Evolutionary conservation across 352 stramenopile genomes (phyloP), one percentile per base, ranked within the genome.

Genomic region (Phytophthora vignae): DNA sequence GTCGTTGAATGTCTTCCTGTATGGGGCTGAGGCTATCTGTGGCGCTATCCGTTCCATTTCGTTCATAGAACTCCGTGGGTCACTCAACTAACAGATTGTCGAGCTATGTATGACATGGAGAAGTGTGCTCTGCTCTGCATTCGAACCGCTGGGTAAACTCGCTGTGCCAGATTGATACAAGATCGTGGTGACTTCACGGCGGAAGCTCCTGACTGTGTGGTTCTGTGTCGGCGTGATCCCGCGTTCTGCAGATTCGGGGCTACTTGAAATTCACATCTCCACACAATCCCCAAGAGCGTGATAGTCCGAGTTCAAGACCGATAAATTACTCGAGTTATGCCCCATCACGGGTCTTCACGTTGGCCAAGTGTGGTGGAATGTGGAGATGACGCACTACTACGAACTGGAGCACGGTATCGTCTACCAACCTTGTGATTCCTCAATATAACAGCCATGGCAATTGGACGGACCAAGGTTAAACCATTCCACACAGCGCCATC

Each of bases 371-470:
- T 42, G 36, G 36, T 42, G 36, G 36, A 42, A 42, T 42, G 36
- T 17, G 36, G 10, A 2, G 1, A 42, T 44, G 14, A 60, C 48
- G 5, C 60, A 67, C 14, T 67, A 67, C 38, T 31, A 67, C 48
- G 22, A 2, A 14, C 17, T 60, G 21, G 19, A 52, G 6, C 19
- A 44, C 25, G 48, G 33, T 21, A 21, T 53, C 3, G 31, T 67
- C n/a, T 67, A 48, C 17, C 60, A 60, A 60, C n/a, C 54, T 31
- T 15, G 48, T 67, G 1, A 52, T 67, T 17, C 48, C 60, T 15
- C 60, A 60, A 53, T 67, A 67, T 2, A 67, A 67, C 29, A 60
- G 31, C 15, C 60, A 67, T 33, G 49, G 15, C 59, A 17, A 44
- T 67, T 42, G 31, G 22, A n/a, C 22, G 25, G 10, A 17, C 9